Conservation (phyloP, 2,329 filamentous ascomycete species). For the Phyllachora maydis region DNA sequence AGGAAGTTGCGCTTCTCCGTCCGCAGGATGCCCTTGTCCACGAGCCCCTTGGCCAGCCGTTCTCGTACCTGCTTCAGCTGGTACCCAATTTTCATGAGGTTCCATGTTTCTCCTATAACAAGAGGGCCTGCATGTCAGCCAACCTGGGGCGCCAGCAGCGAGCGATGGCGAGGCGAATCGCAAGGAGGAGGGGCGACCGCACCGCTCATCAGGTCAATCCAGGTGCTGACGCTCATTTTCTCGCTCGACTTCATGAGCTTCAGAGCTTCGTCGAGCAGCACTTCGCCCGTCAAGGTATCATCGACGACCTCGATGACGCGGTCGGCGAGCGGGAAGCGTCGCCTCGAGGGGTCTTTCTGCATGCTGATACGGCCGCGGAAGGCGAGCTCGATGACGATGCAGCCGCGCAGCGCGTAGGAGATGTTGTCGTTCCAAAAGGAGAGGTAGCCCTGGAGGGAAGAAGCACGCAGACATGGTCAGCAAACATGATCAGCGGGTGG, state of each 20-base stretch:
- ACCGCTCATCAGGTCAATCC: slow-evolving; percentile 99
- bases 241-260: slow-evolving; percentile 99
- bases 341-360: slow-evolving; percentile 85
- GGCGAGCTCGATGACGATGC: slow-evolving; percentile 93
- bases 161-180: background rate
- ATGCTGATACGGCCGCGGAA: slow-evolving; percentile 94
- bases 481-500: too few relatives aligned
- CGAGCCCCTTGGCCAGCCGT: slow-evolving; percentile 86
- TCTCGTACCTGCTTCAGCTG: slow-evolving; percentile 98
- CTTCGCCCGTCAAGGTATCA: slow-evolving; percentile 89
- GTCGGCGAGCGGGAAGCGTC: slow-evolving; percentile 83
- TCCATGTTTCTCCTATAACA: slow-evolving; percentile 82
- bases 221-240: slow-evolving; percentile 98
- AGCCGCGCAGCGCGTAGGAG: slow-evolving; percentile 89
- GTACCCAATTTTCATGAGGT: slow-evolving; percentile 99
- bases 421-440: slow-evolving; percentile 99
- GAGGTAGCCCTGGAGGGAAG: slow-evolving; percentile 92
- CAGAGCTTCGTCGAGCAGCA: slow-evolving; percentile 86
- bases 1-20: slow-evolving; percentile 99
- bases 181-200: slow-evolving; percentile 14
- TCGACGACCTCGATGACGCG: slow-evolving; percentile 93
- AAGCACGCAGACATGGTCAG: slow-evolving; percentile 1
- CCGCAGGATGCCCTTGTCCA: slow-evolving; percentile 95
- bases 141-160: slow-evolving; percentile 2
- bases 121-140: background rate